These are phyloP conservation scores for Aspergillus sp. DNA, from an alignment of 2,329 filamentous ascomycete genomes.

Conservation along the genomic window DNA sequence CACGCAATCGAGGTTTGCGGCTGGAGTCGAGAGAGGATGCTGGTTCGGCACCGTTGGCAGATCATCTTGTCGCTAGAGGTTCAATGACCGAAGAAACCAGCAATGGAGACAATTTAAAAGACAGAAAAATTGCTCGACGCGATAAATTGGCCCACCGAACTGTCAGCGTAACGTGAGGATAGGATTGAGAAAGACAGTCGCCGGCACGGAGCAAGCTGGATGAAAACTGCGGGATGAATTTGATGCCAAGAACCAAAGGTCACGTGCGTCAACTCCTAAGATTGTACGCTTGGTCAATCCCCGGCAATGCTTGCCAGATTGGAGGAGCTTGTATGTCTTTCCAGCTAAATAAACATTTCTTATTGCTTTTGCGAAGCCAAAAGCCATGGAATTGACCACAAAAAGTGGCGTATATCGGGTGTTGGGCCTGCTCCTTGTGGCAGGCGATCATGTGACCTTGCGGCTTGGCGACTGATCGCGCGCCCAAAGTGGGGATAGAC, in stretches of 20 bases:
- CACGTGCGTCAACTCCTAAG: slow-evolving; percentile 23
- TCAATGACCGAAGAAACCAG: not conserved
- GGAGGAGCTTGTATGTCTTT: too few relatives aligned
- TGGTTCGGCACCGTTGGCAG: slow-evolving; percentile 42
- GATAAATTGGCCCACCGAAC: not conserved
- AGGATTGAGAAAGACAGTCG: slow-evolving; percentile 12
- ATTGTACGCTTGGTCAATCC: not conserved
- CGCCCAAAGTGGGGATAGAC: not conserved
- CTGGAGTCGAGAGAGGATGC: slow-evolving; percentile 39
- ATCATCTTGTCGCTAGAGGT: slow-evolving; percentile 31
- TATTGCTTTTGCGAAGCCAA: not conserved
- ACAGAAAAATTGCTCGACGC: not conserved
- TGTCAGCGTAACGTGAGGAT: not conserved
- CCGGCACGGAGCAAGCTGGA: slow-evolving; percentile 10
- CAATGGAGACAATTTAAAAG: not conserved
- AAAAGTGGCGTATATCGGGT: not conserved
- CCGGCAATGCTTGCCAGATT: not conserved
- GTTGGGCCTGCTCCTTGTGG: not conserved
- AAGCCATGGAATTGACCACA: not conserved
- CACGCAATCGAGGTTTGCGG: slow-evolving; percentile 27
- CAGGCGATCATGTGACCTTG: not conserved
- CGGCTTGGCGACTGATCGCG: not conserved
- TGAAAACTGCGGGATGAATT: slow-evolving; percentile 39
- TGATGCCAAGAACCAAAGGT: slow-evolving; percentile 36
- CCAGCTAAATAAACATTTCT: too few relatives aligned